Evolutionary conservation across 2,329 filamentous ascomycete genomes (phyloP).

Genomic region (Phyllosticta citrichinensis): DNA sequence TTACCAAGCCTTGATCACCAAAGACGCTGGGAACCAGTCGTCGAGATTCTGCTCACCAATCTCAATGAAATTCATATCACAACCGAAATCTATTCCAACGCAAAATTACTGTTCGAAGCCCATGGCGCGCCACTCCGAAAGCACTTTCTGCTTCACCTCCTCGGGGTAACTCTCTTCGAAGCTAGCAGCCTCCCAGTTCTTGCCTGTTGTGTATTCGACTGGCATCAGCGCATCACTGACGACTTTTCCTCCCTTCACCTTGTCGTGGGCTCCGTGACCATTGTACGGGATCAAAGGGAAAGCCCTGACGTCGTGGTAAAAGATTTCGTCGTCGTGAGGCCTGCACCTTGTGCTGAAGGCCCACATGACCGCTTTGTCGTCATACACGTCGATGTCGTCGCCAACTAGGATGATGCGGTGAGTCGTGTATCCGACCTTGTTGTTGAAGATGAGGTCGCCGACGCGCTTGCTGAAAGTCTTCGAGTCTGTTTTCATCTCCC

Average conservation of each 20-base stretch:
- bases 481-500: constrained; percentile 12
- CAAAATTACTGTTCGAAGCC: neutral
- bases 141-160: constrained; percentile 31
- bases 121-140: constrained; percentile 22
- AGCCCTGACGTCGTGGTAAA: constrained; percentile 35
- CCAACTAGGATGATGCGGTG: constrained; percentile 38
- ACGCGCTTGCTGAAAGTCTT: constrained; percentile 31
- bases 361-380: constrained; percentile 40
- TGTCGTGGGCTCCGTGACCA: constrained; percentile 29
- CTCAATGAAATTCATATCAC: neutral
- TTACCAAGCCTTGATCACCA: too few species aligned
- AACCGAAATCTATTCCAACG: neutral
- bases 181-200: constrained; percentile 24
- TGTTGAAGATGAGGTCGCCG: constrained; percentile 35
- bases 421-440: constrained; percentile 35
- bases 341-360: constrained; percentile 41
- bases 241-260: constrained; percentile 34
- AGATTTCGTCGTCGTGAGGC: constrained; percentile 32
- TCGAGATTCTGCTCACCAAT: too few species aligned
- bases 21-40: too few species aligned
- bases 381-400: constrained; percentile 41
- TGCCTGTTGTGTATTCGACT: constrained; percentile 26
- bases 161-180: constrained; percentile 30
- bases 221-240: constrained; percentile 33
- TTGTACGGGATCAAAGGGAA: constrained; percentile 41